Base-by-base conservation (phyloP, 2,329 filamentous ascomycete genomes). In the Cercospora zeina region DNA sequence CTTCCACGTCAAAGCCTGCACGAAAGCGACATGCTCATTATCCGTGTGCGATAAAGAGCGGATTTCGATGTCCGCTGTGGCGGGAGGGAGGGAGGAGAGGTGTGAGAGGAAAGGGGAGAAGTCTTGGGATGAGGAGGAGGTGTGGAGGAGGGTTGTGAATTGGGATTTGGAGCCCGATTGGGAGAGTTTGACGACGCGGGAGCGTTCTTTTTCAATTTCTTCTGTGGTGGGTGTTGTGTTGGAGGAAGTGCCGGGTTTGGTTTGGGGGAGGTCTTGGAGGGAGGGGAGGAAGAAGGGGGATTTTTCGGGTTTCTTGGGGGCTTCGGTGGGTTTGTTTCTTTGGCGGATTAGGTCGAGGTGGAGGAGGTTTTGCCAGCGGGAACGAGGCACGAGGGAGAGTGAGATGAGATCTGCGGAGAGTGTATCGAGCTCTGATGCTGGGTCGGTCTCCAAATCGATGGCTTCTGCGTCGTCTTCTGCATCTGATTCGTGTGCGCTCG, bases 241-340 rank as follows among this genome's bases (percentile, higher is more conserved):
- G 31, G 74, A 39, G 62, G 60, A 33, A 27, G 64, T 33, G 31
- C 50, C 27, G 9, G 59, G 19, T 19, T 60, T 54, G 21, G 56
- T 36, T 30, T 58, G 49, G 37, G 71, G 68, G 8, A 65, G 59
- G 42, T 72, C 69, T 50, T 82, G 81, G 4, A 88, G 79, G 0
- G 88, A 88, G 0, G 92, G 91, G 3, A 97, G 82, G 81, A 97
- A 97, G 81, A 97, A 97, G 0, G 95, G 96, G 0, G 93, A 93
- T 73, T 96, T 96, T 74, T 97, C 91, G 0, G 95, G 95, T 6
- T 87, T 85, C 78, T 97, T 97, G 14, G 93, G 93, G 0, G 93
- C 86, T 75, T 97, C 92, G 67, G 87, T 93, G 0, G 96, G 95
- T 77, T 95, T 96, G 78, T 99, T 99, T 64, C 95, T 89, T 76